Base-by-base conservation (phyloP, 2,329 filamentous ascomycete species). In the Simplicillium aogashimaense region DNA sequence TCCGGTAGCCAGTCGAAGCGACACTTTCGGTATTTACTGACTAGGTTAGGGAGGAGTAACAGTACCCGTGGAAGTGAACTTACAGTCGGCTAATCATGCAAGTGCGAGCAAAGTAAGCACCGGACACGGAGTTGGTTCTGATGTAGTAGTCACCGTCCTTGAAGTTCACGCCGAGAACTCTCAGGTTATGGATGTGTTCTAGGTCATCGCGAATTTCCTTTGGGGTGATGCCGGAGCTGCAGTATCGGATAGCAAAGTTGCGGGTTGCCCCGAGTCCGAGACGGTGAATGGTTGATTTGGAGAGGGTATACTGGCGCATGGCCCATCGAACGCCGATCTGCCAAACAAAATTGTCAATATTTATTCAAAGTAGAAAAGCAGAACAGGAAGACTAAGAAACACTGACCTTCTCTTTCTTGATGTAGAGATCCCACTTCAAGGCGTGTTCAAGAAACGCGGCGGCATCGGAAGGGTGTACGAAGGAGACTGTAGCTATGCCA, bases 121-220 rank as follows among this genome's bases (percentile, higher is more conserved):
- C 81, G 52, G 82, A 73, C 9, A 94, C 72, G 1, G 85, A 87
- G 57, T 89, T 94, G 7, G 81, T 86, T 41, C 75, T 79, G 47
- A 94, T 77, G 56, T 76, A 76, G 43, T 74, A 82, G 56, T 78
- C 74, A 4, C 69, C 68, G 14, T 69, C 64, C 3, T 61, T 58
- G 56, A 84, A 81, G 7, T 63, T 60, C 35, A 92, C 63, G 34
- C 73, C 73, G 51, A 92, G 68, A 10, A 94, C 73, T 16, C 81
- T 66, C 1, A 94, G 69, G 45, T 86, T 85, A 63, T 90, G 80
- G 44, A 94, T 90, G 55, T 94, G 86, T 17, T 88, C 81, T 30
- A 92, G 69, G 50, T 94, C 83, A 4, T 80, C 71, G 10, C 82
- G 77, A 46, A 94, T 77, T 13, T 63, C 60, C 7, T 74, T 62